Evolutionary conservation across 2,329 filamentous ascomycete species (phyloP).

Genomic region (Cladosporium oxysporum): DNA sequence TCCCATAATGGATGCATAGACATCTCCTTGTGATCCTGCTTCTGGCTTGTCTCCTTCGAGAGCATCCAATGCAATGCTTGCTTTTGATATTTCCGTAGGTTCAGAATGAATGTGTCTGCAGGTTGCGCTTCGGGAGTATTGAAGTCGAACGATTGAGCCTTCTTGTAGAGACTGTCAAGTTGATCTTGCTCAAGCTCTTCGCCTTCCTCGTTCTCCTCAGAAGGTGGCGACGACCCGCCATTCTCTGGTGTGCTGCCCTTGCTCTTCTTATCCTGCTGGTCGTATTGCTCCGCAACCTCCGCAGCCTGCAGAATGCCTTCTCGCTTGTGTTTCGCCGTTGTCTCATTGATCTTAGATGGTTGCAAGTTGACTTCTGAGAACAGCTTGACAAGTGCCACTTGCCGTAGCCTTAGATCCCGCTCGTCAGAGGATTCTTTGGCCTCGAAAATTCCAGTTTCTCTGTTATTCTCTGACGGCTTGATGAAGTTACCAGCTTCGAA

Average conservation of each 20-base stretch:
- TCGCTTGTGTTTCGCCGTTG: conserved; percentile 75
- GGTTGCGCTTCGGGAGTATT: conserved; percentile 85
- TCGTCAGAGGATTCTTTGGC: conserved; percentile 85
- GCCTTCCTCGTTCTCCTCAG: conserved; percentile 67
- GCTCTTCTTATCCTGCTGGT: conserved; percentile 58
- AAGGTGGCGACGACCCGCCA: conserved; percentile 56
- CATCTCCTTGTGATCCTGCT: conserved; percentile 63
- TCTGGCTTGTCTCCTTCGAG: conserved; percentile 81
- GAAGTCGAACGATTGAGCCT: conserved; percentile 96
- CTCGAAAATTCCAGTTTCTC: conserved; percentile 74
- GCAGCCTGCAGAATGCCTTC: conserved; percentile 83
- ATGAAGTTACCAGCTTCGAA: conserved; percentile 68
- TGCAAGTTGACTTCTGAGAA: conserved; percentile 86
- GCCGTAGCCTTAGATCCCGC: conserved; percentile 76
- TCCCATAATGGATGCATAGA: conserved; percentile 99
- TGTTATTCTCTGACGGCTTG: conserved; percentile 66
- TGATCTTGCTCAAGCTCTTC: conserved; percentile 94
- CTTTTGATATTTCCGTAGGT: conserved; percentile 88
- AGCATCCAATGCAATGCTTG: conserved; percentile 98
- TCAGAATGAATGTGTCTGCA: conserved; percentile 76
- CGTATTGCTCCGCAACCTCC: conserved; percentile 76
- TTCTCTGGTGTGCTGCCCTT: conserved; percentile 40
- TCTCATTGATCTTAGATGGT: conserved; percentile 72
- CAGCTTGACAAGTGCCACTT: conserved; percentile 83
- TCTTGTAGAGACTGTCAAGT: conserved; percentile 88